These are phyloP conservation scores for Torulaspora globosa DNA, from an alignment of 1,139 yeast species.

Conservation along the genomic window DNA sequence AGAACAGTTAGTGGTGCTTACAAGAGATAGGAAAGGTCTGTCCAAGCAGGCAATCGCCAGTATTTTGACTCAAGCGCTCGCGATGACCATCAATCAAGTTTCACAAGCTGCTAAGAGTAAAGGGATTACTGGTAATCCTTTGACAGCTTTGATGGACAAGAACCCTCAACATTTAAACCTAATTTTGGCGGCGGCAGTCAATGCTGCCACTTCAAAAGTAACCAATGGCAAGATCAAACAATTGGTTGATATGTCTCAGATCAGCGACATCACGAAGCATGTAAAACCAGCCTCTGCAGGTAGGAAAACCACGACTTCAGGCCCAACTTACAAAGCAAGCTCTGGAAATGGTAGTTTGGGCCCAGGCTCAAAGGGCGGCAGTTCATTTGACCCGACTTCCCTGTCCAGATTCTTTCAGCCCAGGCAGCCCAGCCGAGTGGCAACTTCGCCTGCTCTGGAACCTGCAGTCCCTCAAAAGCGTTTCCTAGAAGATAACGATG, in stretches of 20 bases:
- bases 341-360: constrained; percentile 6
- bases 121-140: constrained; percentile 76
- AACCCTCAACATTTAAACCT: constrained; percentile 85
- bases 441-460: constrained; percentile 16
- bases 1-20: constrained; percentile 63
- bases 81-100: constrained; percentile 87
- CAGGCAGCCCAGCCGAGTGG: constrained; percentile 26
- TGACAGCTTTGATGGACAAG: constrained; percentile 74
- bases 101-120: constrained; percentile 82
- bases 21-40: constrained; percentile 65
- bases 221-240: constrained; percentile 44
- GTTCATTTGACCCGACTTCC: constrained; percentile 36
- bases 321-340: constrained; percentile 8
- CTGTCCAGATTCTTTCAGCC: constrained; percentile 38
- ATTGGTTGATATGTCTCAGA: constrained; percentile 36
- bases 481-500: constrained; percentile 15
- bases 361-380: constrained; percentile 11
- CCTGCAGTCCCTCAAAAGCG: constrained; percentile 27
- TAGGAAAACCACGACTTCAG: constrained; percentile 13
- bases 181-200: constrained; percentile 76
- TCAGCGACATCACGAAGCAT: constrained; percentile 16
- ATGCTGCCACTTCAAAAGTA: constrained; percentile 68
- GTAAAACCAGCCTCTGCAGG: constrained; percentile 16
- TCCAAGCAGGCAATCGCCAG: constrained; percentile 73
- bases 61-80: constrained; percentile 84